Evolutionary conservation across 805 yeast genomes (phyloP).

Genomic region (Candida mattraensis): DNA sequence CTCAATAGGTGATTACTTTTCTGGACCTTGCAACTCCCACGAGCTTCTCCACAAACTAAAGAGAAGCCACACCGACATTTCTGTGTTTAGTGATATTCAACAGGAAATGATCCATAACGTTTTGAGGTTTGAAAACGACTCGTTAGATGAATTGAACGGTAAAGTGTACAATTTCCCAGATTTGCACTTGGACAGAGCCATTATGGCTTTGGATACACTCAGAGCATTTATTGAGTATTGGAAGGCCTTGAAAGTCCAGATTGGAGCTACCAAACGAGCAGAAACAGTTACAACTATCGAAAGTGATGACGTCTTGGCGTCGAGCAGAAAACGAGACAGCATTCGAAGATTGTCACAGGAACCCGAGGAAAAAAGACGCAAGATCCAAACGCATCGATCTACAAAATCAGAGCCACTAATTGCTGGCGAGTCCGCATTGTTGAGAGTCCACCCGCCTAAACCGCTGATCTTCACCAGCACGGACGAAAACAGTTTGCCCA

Average conservation of each 20-base stretch:
- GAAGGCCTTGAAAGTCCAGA: conserved; percentile 2
- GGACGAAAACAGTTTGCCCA: conserved; percentile 10
- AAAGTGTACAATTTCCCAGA: conserved; percentile 2
- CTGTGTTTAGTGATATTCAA: no score
- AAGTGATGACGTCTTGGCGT: no score
- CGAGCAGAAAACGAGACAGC: no score
- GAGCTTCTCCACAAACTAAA: not conserved
- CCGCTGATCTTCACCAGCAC: conserved; percentile 21
- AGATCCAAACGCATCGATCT: conserved; percentile 14
- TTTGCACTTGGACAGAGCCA: conserved; percentile 1
- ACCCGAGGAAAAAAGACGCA: conserved; percentile 1
- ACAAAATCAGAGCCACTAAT: conserved; percentile 21
- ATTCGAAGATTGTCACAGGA: not conserved
- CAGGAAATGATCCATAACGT: no score
- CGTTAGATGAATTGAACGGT: not conserved
- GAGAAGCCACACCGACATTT: conserved; percentile 1
- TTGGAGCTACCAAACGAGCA: not conserved
- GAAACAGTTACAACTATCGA: no score
- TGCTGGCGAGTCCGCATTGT: conserved; percentile 29
- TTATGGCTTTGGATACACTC: conserved; percentile 1
- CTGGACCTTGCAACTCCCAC: no score
- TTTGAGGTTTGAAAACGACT: no score
- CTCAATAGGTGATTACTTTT: no score
- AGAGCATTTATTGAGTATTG: conserved; percentile 6
- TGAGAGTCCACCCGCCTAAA: conserved; percentile 33